Conservation (phyloP, 1,284 basidiomycete species). For the Trametes sp. region DNA sequence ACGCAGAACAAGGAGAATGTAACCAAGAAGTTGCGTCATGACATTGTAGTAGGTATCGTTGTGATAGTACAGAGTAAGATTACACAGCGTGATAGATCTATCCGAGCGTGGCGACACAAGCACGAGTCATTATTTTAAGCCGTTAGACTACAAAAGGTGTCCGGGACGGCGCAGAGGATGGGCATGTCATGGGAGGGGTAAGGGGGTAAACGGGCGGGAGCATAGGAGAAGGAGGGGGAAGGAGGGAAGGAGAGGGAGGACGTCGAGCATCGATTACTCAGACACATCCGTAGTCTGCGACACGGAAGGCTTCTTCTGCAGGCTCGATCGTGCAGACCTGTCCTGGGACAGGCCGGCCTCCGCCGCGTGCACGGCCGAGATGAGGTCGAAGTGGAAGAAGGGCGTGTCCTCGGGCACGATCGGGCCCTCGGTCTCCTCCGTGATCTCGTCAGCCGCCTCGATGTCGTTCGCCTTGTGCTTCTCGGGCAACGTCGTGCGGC, state of each 20-base stretch:
- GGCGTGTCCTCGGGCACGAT: constrained; percentile 70
- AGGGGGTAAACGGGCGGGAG: background rate
- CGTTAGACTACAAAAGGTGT: background rate
- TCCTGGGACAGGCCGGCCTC: constrained; percentile 47
- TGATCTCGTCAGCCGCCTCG: constrained; percentile 33
- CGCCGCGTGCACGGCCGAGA: constrained; percentile 76
- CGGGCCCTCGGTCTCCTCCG: constrained; percentile 42
- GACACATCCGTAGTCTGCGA: constrained; percentile 7
- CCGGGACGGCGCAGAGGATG: background rate
- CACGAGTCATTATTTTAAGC: constrained; percentile 7
- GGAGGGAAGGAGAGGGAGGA: background rate
- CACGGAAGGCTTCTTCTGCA: constrained; percentile 18
- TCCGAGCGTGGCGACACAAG: constrained; percentile 4
- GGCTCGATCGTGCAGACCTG: constrained; percentile 27
- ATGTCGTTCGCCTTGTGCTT: constrained; percentile 32
- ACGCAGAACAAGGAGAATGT: too few relatives aligned
- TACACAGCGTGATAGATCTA: constrained; percentile 16
- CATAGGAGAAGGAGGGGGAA: background rate
- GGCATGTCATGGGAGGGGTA: background rate
- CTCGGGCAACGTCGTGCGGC: constrained; percentile 29
- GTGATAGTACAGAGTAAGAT: constrained; percentile 14
- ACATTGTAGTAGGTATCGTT: constrained; percentile 12
- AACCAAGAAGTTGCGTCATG: constrained; percentile 3
- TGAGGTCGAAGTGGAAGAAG: constrained; percentile 89
- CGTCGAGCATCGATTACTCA: background rate